Percentiles rank a stretch among this genome's conserved stretches.
These are phyloP conservation scores for Pythium phragmitis DNA, from an alignment of 352 stramenopile species.

Conservation along the genomic window DNA sequence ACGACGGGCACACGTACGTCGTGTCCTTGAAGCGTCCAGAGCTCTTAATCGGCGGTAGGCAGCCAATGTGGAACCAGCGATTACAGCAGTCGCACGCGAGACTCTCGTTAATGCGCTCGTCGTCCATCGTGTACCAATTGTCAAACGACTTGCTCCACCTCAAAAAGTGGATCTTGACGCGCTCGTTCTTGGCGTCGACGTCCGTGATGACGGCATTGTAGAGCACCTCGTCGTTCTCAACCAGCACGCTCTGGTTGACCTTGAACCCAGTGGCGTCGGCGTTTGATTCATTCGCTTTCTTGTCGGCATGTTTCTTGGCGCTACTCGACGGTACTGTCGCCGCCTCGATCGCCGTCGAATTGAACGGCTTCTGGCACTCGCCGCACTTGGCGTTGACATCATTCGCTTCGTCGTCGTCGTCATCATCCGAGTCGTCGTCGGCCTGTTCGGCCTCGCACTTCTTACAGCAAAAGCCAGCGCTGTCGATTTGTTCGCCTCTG, in stretches of 20 bases:
- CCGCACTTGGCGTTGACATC: conserved; percentile 68
- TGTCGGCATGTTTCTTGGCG: conserved; percentile 8
- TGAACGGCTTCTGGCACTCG: conserved; percentile 60
- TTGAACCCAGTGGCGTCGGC: conserved; percentile 49
- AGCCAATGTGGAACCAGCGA: conserved; percentile 87
- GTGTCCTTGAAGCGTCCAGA: conserved; percentile 82
- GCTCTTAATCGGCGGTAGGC: conserved; percentile 82
- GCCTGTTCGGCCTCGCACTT: conserved; percentile 70
- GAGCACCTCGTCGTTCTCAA: conserved; percentile 85
- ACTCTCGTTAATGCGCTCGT: conserved; percentile 87
- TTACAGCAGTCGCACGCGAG: conserved; percentile 89
- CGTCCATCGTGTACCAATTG: conserved; percentile 88
- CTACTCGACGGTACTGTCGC: background rate
- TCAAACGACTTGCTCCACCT: conserved; percentile 88
- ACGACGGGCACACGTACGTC: conserved; percentile 81
- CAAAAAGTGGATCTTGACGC: conserved; percentile 87
- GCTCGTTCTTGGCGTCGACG: conserved; percentile 65
- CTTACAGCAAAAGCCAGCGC: conserved; percentile 71
- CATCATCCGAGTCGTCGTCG: conserved; percentile 41
- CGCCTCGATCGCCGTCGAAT: conserved; percentile 27
- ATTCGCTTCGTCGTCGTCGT: conserved; percentile 47
- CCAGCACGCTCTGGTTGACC: conserved; percentile 81
- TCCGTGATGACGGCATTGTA: conserved; percentile 87
- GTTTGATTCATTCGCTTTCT: conserved; percentile 12
- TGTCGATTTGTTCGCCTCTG: conserved; percentile 49